These are phyloP conservation scores for Xylaria bambusicola DNA, from an alignment of 495 filamentous ascomycete genomes.

Conservation along the genomic window DNA sequence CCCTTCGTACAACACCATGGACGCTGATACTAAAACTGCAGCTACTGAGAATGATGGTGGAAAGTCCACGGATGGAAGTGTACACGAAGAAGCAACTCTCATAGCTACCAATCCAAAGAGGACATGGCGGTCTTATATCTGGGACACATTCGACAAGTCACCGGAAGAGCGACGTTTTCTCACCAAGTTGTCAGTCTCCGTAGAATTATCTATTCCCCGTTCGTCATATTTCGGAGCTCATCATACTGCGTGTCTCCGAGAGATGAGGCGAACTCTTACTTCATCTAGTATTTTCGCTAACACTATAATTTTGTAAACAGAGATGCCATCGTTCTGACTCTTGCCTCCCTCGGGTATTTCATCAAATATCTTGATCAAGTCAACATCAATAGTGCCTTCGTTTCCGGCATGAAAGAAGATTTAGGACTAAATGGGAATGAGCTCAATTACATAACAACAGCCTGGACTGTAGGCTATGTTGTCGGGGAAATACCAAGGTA, in stretches of 20 bases:
- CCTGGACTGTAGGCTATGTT: slow-evolving; percentile 66
- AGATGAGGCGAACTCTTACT: no score
- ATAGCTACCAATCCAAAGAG: slow-evolving; percentile 28
- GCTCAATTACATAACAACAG: slow-evolving; percentile 51
- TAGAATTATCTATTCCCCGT: no score
- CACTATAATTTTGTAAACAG: no score
- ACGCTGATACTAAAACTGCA: slow-evolving; percentile 23
- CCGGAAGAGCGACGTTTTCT: slow-evolving; percentile 61
- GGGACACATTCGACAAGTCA: slow-evolving; percentile 64
- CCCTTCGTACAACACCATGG: slow-evolving; percentile 12
- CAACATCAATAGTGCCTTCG: slow-evolving; percentile 61
- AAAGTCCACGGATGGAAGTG: neutral
- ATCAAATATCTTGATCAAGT: slow-evolving; percentile 61
- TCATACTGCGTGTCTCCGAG: no score
- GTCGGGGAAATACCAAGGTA: slow-evolving; percentile 61
- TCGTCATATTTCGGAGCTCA: no score
- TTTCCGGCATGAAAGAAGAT: slow-evolving; percentile 63
- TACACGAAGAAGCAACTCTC: slow-evolving; percentile 12
- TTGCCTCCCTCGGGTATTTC: slow-evolving; percentile 59
- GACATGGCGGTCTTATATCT: slow-evolving; percentile 49
- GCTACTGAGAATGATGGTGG: slow-evolving; percentile 35
- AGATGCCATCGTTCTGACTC: slow-evolving; percentile 57
- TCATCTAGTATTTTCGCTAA: no score
- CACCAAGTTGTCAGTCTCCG: no score
- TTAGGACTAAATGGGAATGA: slow-evolving; percentile 58